Evolutionary conservation across 352 stramenopile genomes (phyloP).

Genomic region (Phytophthora constricta): DNA sequence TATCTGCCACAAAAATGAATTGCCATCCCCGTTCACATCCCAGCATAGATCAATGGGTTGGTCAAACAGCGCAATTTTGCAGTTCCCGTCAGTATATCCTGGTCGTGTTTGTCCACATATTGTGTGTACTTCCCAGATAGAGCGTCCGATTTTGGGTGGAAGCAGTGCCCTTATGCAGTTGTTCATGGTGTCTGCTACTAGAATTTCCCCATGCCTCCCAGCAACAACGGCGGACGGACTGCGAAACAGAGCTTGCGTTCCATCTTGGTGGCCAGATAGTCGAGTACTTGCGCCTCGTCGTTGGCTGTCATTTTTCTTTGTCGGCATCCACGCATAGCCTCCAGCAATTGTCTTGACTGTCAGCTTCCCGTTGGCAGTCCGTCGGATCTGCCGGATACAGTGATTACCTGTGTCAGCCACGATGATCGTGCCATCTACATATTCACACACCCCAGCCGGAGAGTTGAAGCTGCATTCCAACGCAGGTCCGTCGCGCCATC

Average conservation of each 20-base stretch:
- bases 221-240: constrained; percentile 44
- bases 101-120: constrained; percentile 35
- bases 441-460: constrained; percentile 46
- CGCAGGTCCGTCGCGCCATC: constrained; percentile 49
- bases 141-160: constrained; percentile 8
- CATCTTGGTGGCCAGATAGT: constrained; percentile 38
- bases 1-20: constrained; percentile 51
- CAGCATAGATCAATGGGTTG: constrained; percentile 47
- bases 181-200: constrained; percentile 68
- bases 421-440: constrained; percentile 43
- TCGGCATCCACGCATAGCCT: constrained; percentile 14
- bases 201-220: constrained; percentile 34
- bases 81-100: constrained; percentile 44
- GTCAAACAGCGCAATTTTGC: constrained; percentile 40
- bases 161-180: constrained; percentile 56
- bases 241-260: constrained; percentile 46
- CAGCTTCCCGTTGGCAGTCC: constrained; percentile 31
- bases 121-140: constrained; percentile 35
- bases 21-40: constrained; percentile 14
- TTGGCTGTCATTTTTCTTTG: neutral
- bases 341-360: constrained; percentile 50
- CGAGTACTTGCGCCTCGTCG: constrained; percentile 15
- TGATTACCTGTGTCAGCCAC: constrained; percentile 62
- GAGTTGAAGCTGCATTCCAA: constrained; percentile 50
- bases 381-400: constrained; percentile 55